Conservation (phyloP, 2,329 filamentous ascomycete species). For the Karstenula rhodostoma region DNA sequence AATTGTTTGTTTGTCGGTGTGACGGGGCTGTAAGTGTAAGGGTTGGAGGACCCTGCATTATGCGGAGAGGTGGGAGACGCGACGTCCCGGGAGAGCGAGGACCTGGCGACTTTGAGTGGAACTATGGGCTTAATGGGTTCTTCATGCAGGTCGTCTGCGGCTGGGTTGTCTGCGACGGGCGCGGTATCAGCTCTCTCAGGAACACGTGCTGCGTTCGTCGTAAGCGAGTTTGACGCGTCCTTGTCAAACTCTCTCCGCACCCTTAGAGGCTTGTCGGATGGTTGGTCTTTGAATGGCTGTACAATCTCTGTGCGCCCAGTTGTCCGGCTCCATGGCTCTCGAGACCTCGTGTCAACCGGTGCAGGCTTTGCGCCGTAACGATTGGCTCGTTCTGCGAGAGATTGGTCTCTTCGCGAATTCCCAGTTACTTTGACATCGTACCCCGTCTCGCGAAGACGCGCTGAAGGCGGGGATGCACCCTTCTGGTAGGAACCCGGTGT, state of each 20-base stretch:
- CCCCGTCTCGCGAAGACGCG: slow-evolving; percentile 32
- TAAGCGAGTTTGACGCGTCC: slow-evolving; percentile 38
- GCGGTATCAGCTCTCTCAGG: slow-evolving; percentile 39
- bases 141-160: slow-evolving; percentile 37
- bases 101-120: slow-evolving; percentile 53
- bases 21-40: slow-evolving; percentile 39
- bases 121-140: slow-evolving; percentile 53
- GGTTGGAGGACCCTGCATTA: slow-evolving; percentile 27
- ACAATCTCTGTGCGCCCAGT: slow-evolving; percentile 73
- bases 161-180: slow-evolving; percentile 37
- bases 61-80: slow-evolving; percentile 43
- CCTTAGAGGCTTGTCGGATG: slow-evolving; percentile 63
- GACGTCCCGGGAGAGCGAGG: slow-evolving; percentile 44
- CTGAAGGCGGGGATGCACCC: slow-evolving; percentile 23
- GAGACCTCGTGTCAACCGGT: slow-evolving; percentile 53
- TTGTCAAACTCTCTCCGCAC: slow-evolving; percentile 47
- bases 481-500: slow-evolving; percentile 57
- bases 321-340: slow-evolving; percentile 73
- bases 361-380: slow-evolving; percentile 36
- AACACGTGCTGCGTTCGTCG: slow-evolving; percentile 28
- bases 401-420: slow-evolving; percentile 36
- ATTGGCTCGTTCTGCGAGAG: slow-evolving; percentile 38
- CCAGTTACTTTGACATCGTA: slow-evolving; percentile 46
- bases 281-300: slow-evolving; percentile 69
- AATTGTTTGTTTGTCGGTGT: slow-evolving; percentile 37